Evolutionary conservation across 1,139 yeast species (phyloP).

Genomic region (Suhomyces anneliseae): DNA sequence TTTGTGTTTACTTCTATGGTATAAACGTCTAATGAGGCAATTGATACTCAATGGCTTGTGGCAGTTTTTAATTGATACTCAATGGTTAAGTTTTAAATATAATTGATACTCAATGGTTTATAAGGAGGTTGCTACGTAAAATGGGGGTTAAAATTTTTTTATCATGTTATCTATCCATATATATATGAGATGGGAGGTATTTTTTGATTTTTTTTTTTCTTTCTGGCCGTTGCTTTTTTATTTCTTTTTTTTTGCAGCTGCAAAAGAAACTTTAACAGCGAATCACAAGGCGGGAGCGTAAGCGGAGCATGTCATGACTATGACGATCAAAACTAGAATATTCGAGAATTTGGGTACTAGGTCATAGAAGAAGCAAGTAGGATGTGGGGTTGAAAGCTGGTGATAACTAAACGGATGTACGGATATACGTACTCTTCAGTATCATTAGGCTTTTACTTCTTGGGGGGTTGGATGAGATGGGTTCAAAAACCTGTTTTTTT

Average conservation of each 20-base stretch:
- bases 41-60: neutral
- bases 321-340: neutral
- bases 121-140: neutral
- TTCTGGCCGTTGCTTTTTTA: slow-evolving; percentile 10
- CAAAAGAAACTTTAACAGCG: slow-evolving; percentile 10
- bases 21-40: neutral
- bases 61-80: neutral
- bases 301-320: slow-evolving; percentile 1
- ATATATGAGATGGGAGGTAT: slow-evolving; percentile 9
- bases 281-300: slow-evolving; percentile 9
- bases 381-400: neutral
- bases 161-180: slow-evolving; percentile 11
- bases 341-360: neutral
- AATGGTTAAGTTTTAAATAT: neutral
- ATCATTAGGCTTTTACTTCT: too few relatives aligned
- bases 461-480: neutral
- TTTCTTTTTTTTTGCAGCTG: slow-evolving; percentile 10
- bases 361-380: neutral
- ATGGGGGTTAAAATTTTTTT: neutral
- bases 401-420: too few relatives aligned
- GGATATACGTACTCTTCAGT: too few relatives aligned
- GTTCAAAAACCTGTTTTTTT: too few relatives aligned
- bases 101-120: neutral
- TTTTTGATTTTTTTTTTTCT: slow-evolving; percentile 6
- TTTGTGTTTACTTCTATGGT: neutral